Evolutionary conservation across 495 filamentous ascomycete genomes (phyloP).

Genomic region (Neurospora tetraspora): DNA sequence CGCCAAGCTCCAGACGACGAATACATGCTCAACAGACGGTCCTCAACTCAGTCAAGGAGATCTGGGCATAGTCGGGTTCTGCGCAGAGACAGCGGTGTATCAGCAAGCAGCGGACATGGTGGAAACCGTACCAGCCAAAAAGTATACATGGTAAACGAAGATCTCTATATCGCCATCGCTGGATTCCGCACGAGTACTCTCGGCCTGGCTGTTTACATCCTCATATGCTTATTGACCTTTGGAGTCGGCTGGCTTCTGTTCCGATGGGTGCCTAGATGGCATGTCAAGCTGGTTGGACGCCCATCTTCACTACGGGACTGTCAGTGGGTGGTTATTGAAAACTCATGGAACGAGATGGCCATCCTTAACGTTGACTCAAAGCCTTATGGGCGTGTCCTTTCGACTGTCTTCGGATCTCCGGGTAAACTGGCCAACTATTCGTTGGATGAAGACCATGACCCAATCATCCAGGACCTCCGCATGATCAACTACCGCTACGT

Average conservation of each 20-base stretch:
- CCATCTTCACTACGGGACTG: conserved; percentile 58
- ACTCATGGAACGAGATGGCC: conserved; percentile 89
- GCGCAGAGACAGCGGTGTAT: conserved; percentile 46
- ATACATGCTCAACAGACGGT: conserved; percentile 29
- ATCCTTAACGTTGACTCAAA: conserved; percentile 56
- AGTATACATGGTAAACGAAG: conserved; percentile 84
- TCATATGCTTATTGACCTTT: conserved; percentile 57
- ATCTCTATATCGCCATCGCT: conserved; percentile 83
- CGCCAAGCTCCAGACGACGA: conserved; percentile 25
- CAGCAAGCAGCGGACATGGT: conserved; percentile 49
- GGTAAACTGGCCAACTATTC: conserved; percentile 42
- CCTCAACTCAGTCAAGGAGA: conserved; percentile 37
- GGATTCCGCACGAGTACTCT: conserved; percentile 69
- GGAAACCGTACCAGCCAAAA: conserved; percentile 67
- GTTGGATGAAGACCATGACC: conserved; percentile 80
- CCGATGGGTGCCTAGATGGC: conserved; percentile 84
- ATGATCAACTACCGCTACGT: conserved; percentile 88
- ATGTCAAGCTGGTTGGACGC: conserved; percentile 63
- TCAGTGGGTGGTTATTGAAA: conserved; percentile 89
- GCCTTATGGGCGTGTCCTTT: conserved; percentile 69
- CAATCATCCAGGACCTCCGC: conserved; percentile 57
- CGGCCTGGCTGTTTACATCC: conserved; percentile 58
- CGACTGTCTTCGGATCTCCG: conserved; percentile 71
- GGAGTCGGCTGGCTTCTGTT: conserved; percentile 77
- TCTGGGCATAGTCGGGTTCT: conserved; percentile 69